phyloP scores from a whole-genome alignment of 2,329 filamentous ascomycete genomes.

The Fusarium gaditjirri region DNA sequence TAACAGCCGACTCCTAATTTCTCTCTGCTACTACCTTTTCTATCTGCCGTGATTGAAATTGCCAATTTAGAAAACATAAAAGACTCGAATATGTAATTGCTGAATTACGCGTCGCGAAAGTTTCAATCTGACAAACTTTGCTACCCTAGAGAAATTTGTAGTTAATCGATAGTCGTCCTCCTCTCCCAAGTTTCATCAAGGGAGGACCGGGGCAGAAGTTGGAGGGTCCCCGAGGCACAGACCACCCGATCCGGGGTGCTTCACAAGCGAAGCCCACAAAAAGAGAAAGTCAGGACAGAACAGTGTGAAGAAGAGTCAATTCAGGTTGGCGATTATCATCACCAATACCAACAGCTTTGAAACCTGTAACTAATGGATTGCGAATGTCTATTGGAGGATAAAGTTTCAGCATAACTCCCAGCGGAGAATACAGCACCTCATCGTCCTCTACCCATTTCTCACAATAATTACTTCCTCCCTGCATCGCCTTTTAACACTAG shows the following conservation, averaged over 20 bases:
- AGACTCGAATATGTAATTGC: not conserved
- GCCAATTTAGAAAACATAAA: not conserved
- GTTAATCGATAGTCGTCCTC: not conserved
- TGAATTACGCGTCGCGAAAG: not conserved
- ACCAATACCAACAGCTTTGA: slow-evolving; percentile 1
- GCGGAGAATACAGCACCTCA: not conserved
- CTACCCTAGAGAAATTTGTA: not conserved
- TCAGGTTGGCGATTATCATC: slow-evolving; percentile 5
- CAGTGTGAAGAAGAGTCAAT: not conserved
- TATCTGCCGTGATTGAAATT: not conserved
- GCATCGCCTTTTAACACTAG: not conserved
- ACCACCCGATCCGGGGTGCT: slow-evolving; percentile 32
- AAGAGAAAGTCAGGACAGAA: slow-evolving; percentile 11
- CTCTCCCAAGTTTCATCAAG: not conserved
- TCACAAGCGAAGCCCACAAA: slow-evolving; percentile 42
- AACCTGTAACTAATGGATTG: slow-evolving; percentile 8
- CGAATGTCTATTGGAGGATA: not conserved
- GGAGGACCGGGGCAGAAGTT: slow-evolving; percentile 18
- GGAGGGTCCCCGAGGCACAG: slow-evolving; percentile 27
- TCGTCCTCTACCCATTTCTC: not conserved
- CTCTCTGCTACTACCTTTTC: not conserved
- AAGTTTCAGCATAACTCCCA: not conserved
- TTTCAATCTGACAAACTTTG: not conserved
- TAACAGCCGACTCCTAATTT: not conserved
- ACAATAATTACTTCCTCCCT: not conserved